Evolutionary conservation across 2,329 filamentous ascomycete genomes (phyloP).

Genomic region (Fusarium hostae): DNA sequence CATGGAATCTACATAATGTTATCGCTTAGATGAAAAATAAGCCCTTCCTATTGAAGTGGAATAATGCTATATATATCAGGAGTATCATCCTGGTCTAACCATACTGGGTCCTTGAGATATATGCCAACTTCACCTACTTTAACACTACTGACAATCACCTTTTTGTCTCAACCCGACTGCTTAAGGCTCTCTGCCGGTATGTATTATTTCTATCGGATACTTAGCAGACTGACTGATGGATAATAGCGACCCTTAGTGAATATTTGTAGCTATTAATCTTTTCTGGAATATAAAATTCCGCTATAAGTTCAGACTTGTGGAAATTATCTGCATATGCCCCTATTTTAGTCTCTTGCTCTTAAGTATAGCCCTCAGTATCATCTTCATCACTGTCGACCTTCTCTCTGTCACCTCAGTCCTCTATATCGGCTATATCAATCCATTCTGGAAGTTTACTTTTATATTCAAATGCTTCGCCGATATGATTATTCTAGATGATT

Average conservation of each 20-base stretch:
- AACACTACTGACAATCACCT: conserved; percentile 62
- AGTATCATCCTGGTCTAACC: conserved; percentile 69
- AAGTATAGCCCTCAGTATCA: conserved; percentile 69
- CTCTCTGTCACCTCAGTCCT: conserved; percentile 66
- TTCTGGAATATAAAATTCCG: conserved; percentile 72
- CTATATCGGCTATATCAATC: conserved; percentile 45
- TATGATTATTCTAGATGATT: conserved; percentile 74
- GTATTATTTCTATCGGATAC: not conserved
- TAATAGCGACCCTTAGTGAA: conserved; percentile 72
- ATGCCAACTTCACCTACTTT: conserved; percentile 73
- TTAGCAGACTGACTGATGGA: not conserved
- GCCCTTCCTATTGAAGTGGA: conserved; percentile 64
- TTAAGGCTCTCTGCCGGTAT: conserved; percentile 69
- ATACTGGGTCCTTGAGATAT: conserved; percentile 73
- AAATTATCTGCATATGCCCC: conserved; percentile 69
- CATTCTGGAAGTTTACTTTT: conserved; percentile 36
- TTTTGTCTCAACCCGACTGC: conserved; percentile 66
- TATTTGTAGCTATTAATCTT: conserved; percentile 68
- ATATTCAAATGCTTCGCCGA: conserved; percentile 71
- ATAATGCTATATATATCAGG: conserved; percentile 66
- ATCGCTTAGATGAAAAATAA: conserved; percentile 75
- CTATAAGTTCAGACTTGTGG: conserved; percentile 67
- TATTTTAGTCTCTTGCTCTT: conserved; percentile 71
- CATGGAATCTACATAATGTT: conserved; percentile 73
- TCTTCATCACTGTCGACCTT: conserved; percentile 71